Evolutionary conservation across 169 alveolate genomes (phyloP), one percentile per base, ranked within the genome.

Genomic region (Perkinsus chesapeaki): DNA sequence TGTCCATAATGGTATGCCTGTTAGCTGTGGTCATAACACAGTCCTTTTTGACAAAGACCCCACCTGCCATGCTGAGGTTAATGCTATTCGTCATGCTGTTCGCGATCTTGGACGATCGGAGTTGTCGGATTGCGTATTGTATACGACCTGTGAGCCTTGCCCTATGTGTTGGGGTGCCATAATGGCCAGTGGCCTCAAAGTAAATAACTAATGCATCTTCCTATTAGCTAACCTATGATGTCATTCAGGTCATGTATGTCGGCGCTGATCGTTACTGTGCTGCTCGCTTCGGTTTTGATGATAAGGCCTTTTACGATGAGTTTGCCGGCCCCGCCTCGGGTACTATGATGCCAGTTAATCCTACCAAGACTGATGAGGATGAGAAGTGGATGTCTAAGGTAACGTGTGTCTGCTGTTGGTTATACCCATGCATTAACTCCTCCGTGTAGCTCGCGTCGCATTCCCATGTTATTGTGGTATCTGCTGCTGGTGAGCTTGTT

Each of bases 121-220:
- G 37, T 37, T 38, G 36, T 39, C 92, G 10, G 39, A 39, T 39
- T 90, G 34, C 39, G 93, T 39, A 39, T 19, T 91, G 93, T 91
- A 91, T 39, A 91, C 93, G 23, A 39, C 93, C 12, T 27, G 47
- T 27, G 93, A 91, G 39, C 93, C 93, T 12, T 91, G 93, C 39
- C 93, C 93, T 31, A 91, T 91, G 93, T 91, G 93, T 39, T 37
- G 73, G 39, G 93, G 93, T 16, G 93, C 82, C 0, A 91, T 91
- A 39, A 37, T n/a, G 93, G 82, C 93, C 19, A 27, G 93, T 39
- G 39, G 37, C 92, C 92, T 90, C 39, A 37, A 39, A n/a, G n/a
- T n/a, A n/a, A n/a, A n/a, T n/a, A n/a, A n/a, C n/a, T n/a, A n/a
- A n/a, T n/a, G n/a, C n/a, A n/a, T n/a, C n/a, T n/a, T n/a, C n/a